Conservation (phyloP, 768 basidiomycete genomes). For the Agaricus sinodeliciosus region DNA sequence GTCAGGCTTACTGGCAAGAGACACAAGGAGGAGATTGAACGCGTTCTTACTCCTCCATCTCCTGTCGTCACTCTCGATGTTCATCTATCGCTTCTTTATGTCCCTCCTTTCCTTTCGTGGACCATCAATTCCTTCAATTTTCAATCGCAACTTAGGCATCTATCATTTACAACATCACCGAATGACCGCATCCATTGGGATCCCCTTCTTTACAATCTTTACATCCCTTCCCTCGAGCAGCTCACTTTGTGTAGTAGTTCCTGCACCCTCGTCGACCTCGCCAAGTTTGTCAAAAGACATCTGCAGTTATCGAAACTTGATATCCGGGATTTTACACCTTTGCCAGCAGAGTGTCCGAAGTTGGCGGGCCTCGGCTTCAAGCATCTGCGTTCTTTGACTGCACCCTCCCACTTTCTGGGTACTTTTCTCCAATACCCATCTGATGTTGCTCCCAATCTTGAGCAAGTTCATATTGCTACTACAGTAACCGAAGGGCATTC, state of each 20-base stretch:
- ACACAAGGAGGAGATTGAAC: not conserved
- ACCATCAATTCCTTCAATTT: conserved; percentile 6
- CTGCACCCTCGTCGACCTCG: conserved; percentile 8
- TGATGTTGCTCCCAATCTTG: not conserved
- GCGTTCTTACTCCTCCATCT: not conserved
- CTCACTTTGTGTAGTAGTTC: conserved; percentile 4
- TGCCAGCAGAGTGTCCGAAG: conserved; percentile 6
- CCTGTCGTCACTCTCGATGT: conserved; percentile 9
- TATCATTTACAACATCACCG: conserved; percentile 8
- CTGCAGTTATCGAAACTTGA: conserved; percentile 7
- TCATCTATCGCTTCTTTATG: conserved; percentile 1
- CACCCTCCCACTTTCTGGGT: conserved; percentile 2
- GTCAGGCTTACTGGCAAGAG: not conserved
- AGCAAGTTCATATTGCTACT: conserved; percentile 2
- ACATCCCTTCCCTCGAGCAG: conserved; percentile 2
- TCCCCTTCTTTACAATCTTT: conserved; percentile 7
- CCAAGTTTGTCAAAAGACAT: conserved; percentile 7
- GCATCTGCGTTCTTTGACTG: not conserved
- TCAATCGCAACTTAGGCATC: conserved; percentile 1
- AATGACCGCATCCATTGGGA: conserved; percentile 5
- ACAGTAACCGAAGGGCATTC: conserved; percentile 1
- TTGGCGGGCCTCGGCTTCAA: conserved; percentile 3
- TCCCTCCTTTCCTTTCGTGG: conserved; percentile 9
- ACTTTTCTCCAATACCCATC: conserved; percentile 2
- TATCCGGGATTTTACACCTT: conserved; percentile 7